A percentile compares a stretch with the other conserved stretches of the same genome.
Evolutionary conservation across 2,329 filamentous ascomycete genomes (phyloP).

Genomic region (Trichothecium roseum): DNA sequence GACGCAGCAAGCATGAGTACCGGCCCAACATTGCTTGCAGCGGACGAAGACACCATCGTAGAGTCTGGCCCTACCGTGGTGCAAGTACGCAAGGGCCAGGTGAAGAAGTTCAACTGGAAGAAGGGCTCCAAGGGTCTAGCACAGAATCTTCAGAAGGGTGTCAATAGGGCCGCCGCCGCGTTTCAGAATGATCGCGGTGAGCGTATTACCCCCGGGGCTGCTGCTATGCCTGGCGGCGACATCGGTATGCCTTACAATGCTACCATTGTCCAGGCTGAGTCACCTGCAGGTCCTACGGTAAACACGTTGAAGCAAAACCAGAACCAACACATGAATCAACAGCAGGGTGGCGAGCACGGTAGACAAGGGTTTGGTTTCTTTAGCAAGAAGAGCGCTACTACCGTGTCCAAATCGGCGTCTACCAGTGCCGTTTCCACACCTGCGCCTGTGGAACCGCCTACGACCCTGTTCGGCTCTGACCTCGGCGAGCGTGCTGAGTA

Average conservation of each 20-base stretch:
- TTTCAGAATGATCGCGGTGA: constrained; percentile 53
- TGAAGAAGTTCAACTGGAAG: constrained; percentile 98
- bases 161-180: constrained; percentile 82
- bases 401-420: constrained; percentile 41
- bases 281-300: constrained; percentile 21
- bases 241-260: constrained; percentile 64
- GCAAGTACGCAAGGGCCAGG: constrained; percentile 86
- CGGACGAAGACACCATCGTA: constrained; percentile 53
- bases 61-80: constrained; percentile 81
- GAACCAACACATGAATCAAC: constrained; percentile 10
- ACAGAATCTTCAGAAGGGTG: constrained; percentile 86
- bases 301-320: constrained; percentile 11
- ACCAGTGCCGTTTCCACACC: constrained; percentile 26
- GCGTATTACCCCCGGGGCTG: constrained; percentile 38
- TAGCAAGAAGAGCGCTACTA: constrained; percentile 35
- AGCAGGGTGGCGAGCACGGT: constrained; percentile 18
- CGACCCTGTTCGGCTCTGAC: constrained; percentile 77
- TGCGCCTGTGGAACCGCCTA: constrained; percentile 39
- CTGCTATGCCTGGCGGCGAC: constrained; percentile 44
- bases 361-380: constrained; percentile 66
- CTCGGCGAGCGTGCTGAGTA: constrained; percentile 75
- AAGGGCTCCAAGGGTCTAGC: constrained; percentile 89
- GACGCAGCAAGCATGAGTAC: constrained; percentile 45
- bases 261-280: constrained; percentile 46
- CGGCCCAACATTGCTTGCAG: constrained; percentile 46